Evolutionary conservation across 257 asterid species (phyloP), one percentile per base, ranked within the genome.

Genomic region (Vinca minor): DNA sequence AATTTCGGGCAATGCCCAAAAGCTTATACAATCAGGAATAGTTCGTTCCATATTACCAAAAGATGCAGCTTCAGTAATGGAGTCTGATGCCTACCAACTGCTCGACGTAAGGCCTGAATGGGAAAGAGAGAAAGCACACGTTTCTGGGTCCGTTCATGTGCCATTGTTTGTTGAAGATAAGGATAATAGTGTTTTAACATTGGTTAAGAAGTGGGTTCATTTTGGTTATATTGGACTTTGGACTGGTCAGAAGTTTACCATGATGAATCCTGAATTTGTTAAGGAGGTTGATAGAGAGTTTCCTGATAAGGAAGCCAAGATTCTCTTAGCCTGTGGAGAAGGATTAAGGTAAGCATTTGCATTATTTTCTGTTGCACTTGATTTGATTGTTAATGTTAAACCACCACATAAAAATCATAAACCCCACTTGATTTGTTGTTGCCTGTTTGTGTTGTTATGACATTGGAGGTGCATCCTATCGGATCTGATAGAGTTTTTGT

Each of bases 171-270:
- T 92, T 12, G 86, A 86, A 73, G 98, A 92, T 44, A 76, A 67
- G 84, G 98, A 88, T 69, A 85, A 63, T 23, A 63, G 98, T 68
- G 90, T 84, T 5, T 50, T 91, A 52, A 85, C 95, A 1, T 63
- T 88, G 74, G 62, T 88, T 73, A 91, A 91, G 77, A 91, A 91
- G 12, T 91, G 98, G 98, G 98, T 88, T 11, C 98, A 91, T 79
- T 85, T 88, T 59, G 98, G 96, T 1, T 91, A 91, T 64, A 86
- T 88, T 69, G 96, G 98, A 18, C 72, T 79, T n/a, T 88, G 96
- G 98, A 88, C 96, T 14, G 96, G 98, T 4, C 98, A 88, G 73
- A 73, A 79, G 25, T 84, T 86, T 46, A 91, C 96, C 0, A 82
- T 79, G 92, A 81, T 88, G 0, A 91, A 91, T 69, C 79, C 84